phyloP scores from a whole-genome alignment of 1,284 basidiomycete species.

The Earliella scabrosa region DNA sequence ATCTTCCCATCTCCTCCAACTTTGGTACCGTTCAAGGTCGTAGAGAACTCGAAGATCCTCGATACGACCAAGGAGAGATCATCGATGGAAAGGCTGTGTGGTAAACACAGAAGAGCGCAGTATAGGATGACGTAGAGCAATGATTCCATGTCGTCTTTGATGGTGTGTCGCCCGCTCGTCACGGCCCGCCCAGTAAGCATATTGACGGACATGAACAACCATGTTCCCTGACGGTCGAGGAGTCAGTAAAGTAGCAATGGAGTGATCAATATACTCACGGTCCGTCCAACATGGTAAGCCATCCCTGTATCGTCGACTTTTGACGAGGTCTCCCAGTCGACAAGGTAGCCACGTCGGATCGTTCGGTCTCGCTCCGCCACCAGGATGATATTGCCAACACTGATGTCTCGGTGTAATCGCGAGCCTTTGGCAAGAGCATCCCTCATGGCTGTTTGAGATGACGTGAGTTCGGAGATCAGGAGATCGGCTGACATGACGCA shows the following conservation, averaged over 20 bases:
- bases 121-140: too few relatives aligned
- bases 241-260: not conserved
- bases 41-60: not conserved
- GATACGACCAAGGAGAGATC: not conserved
- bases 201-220: constrained; percentile 3
- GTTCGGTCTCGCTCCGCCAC: not conserved
- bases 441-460: too few relatives aligned
- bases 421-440: constrained; percentile 1
- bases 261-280: not conserved
- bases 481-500: too few relatives aligned
- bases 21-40: not conserved
- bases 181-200: too few relatives aligned
- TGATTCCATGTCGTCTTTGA: constrained; percentile 10
- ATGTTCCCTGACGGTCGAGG: constrained; percentile 1
- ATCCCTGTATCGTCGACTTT: not conserved
- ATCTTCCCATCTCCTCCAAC: not conserved
- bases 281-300: not conserved
- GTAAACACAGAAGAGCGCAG: not conserved
- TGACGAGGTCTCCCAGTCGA: constrained; percentile 17
- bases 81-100: not conserved
- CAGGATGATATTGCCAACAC: constrained; percentile 16
- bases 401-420: constrained; percentile 16
- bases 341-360: constrained; percentile 11
- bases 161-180: not conserved
- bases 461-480: too few relatives aligned